phyloP scores from a whole-genome alignment of 495 filamentous ascomycete genomes.

The Parathielavia hyrcaniae region DNA sequence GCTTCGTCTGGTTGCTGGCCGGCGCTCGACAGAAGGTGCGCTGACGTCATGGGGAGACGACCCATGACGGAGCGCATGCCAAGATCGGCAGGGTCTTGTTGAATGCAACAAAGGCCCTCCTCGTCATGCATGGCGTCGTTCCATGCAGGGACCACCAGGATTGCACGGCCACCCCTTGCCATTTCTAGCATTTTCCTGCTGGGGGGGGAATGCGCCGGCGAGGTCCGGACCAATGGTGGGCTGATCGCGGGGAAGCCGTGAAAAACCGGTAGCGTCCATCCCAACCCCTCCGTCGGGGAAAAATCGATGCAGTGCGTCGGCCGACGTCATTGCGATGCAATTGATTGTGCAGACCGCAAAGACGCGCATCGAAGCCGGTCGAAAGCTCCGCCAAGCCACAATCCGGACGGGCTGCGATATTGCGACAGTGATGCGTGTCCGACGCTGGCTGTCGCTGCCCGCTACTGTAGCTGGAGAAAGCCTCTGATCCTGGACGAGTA shows the following conservation, averaged over 20 bases:
- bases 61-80: neutral
- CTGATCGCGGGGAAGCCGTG: constrained; percentile 3
- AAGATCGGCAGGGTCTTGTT: constrained; percentile 14
- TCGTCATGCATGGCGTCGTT: too few relatives aligned
- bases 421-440: neutral
- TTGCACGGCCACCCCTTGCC: too few relatives aligned
- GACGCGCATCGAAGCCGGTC: neutral
- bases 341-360: constrained; percentile 1
- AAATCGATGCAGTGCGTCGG: constrained; percentile 11
- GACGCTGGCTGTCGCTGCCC: neutral
- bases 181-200: too few relatives aligned
- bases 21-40: neutral
- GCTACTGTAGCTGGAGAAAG: neutral
- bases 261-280: constrained; percentile 13
- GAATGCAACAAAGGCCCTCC: too few relatives aligned
- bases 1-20: neutral
- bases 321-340: constrained; percentile 26
- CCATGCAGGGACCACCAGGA: neutral
- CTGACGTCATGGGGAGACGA: constrained; percentile 14
- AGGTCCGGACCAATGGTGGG: constrained; percentile 16
- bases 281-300: constrained; percentile 1
- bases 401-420: neutral
- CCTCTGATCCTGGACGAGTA: neutral
- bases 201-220: neutral
- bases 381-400: constrained; percentile 5